Percentiles rank a stretch among this genome's conserved stretches.
Conservation (phyloP, 176 grass and related monocot genomes). For the Avena insularis region DNA sequence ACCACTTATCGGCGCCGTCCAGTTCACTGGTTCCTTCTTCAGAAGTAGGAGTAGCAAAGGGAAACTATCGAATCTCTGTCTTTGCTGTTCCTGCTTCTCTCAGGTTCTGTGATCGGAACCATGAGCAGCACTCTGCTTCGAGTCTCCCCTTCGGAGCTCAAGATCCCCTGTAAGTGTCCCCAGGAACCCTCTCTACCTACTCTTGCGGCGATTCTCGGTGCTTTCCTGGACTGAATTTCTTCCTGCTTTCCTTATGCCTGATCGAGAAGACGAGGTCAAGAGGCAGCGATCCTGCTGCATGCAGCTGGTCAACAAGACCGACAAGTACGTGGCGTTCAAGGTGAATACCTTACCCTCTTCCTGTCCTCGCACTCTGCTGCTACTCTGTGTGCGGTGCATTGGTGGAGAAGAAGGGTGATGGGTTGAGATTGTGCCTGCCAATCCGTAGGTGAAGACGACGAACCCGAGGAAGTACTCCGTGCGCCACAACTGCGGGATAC, state of each 20-base stretch:
- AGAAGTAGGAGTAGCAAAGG: background rate
- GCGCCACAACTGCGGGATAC: conserved; percentile 67
- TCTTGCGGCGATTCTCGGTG: background rate
- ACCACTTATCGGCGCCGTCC: conserved; percentile 22
- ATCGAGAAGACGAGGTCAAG: conserved; percentile 70
- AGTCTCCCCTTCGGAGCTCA: conserved; percentile 79
- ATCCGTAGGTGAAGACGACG: conserved; percentile 86
- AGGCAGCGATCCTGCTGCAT: conserved; percentile 82
- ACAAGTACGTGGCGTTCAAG: conserved; percentile 82
- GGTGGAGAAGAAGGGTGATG: background rate
- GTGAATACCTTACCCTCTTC: conserved; percentile 39
- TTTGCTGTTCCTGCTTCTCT: background rate
- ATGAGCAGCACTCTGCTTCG: conserved; percentile 80
- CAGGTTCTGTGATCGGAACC: background rate
- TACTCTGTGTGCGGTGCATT: background rate
- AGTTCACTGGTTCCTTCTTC: conserved; percentile 29
- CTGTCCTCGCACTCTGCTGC: conserved; percentile 11
- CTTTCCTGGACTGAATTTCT: conserved; percentile 32
- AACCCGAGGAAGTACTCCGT: conserved; percentile 89
- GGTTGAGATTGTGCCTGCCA: background rate
- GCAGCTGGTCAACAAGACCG: conserved; percentile 81
- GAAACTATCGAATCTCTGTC: background rate
- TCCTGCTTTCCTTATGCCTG: background rate
- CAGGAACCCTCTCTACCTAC: background rate
- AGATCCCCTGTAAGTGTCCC: conserved; percentile 74